Base-by-base conservation (phyloP, 768 basidiomycete genomes). In the Xanthoconium purpureum region DNA sequence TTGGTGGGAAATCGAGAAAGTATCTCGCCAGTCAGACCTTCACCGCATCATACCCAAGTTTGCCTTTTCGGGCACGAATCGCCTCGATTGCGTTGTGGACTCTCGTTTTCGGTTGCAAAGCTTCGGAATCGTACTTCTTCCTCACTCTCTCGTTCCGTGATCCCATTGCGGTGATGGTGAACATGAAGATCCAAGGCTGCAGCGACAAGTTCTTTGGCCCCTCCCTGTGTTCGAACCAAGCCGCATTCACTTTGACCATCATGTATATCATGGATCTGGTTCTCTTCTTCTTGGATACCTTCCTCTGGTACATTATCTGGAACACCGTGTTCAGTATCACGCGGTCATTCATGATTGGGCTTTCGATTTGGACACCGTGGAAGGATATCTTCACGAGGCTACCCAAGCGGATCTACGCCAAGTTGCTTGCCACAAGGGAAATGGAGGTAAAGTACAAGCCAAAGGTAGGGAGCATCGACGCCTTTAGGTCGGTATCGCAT, bases 271-370 rank as follows among this genome's bases (percentile, higher is more conserved):
- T 98, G 96, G 97, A 98, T 69, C 76, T 99, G 46, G 85, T 89
- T 50, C 83, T 99, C 44, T 99, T 92, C 83, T 99, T 98, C 84
- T 80, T 99, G 73, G 97, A 99, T 77, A 99, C 97, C 8, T 99
- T 98, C 88, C 76, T 99, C 32, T 99, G 97, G 97, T 99, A 95
- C 70, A 95, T 98, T 76, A 98, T 98, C 69, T 98, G 96, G 96
- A 98, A 98, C 73, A 95, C 94, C 11, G 90, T 94, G 54, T 90
- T 91, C 76, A 89, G 87, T 67, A 91, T 95, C 64, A 88, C 78
- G 24, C 82, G 95, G 52, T 90, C 87, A 17, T 99, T 99, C 74
- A 78, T 84, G 24, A 81, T 98, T 49, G 97, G 96, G 8, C 80
- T 99, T 48, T 94, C 91, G 32, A 96, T 99, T 59, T 98, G 97